Evolutionary conservation across 2,329 filamentous ascomycete genomes (phyloP).

Genomic region (Cercospora citrullina): DNA sequence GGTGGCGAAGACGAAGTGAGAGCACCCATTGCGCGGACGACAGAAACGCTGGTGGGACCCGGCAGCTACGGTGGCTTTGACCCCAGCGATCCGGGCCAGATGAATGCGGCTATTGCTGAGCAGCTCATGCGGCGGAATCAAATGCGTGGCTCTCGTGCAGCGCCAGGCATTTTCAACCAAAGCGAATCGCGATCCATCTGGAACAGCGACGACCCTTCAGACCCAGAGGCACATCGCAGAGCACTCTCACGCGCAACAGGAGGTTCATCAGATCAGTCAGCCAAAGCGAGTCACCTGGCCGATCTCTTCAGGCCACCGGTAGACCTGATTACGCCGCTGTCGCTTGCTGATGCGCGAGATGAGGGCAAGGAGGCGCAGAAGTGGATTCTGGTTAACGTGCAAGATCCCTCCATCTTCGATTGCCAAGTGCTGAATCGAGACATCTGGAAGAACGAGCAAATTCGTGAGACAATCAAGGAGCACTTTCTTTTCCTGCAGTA

Average conservation of each 20-base stretch:
- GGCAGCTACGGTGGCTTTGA: slow-evolving; percentile 13
- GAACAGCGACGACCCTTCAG: slow-evolving; percentile 53
- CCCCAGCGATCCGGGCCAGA: slow-evolving; percentile 53
- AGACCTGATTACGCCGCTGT: slow-evolving; percentile 75
- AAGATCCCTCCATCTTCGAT: slow-evolving; percentile 89
- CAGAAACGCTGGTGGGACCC: slow-evolving; percentile 82
- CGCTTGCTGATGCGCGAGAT: slow-evolving; percentile 83
- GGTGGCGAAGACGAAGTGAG: slow-evolving; percentile 65
- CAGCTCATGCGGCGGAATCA: slow-evolving; percentile 52
- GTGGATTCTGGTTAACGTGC: slow-evolving; percentile 94
- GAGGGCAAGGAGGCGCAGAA: slow-evolving; percentile 85
- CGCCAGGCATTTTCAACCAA: slow-evolving; percentile 68
- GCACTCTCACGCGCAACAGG: slow-evolving; percentile 62
- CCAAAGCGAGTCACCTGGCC: slow-evolving; percentile 75
- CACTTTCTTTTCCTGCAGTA: slow-evolving; percentile 97
- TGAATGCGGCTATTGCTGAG: slow-evolving; percentile 64
- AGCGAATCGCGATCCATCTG: slow-evolving; percentile 58
- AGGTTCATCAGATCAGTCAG: slow-evolving; percentile 63
- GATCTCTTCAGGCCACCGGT: slow-evolving; percentile 92
- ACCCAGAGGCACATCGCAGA: slow-evolving; percentile 52
- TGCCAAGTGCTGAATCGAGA: slow-evolving; percentile 93
- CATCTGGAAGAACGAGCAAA: slow-evolving; percentile 84
- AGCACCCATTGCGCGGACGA: slow-evolving; percentile 87
- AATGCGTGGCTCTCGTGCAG: slow-evolving; percentile 9
- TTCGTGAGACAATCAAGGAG: slow-evolving; percentile 79